These are phyloP conservation scores for Capsicum baccatum DNA, from an alignment of 257 asterid species.

Conservation along the genomic window DNA sequence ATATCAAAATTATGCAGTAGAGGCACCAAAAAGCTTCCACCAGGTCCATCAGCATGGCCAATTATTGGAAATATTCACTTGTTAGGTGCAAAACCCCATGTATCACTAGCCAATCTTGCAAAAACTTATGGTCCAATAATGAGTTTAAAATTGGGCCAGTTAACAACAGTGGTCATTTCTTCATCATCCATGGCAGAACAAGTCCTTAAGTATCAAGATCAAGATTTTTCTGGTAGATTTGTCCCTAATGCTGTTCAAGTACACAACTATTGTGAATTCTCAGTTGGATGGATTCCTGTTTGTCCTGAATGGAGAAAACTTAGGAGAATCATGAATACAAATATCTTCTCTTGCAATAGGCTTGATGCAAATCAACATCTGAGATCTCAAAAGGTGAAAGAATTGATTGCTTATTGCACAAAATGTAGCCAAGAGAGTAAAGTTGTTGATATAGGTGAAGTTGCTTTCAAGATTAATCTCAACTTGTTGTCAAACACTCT, in stretches of 20 bases:
- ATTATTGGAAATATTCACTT: constrained; percentile 9
- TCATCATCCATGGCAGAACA: constrained; percentile 28
- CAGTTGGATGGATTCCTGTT: constrained; percentile 33
- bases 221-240: constrained; percentile 28
- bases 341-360: constrained; percentile 43
- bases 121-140: constrained; percentile 37
- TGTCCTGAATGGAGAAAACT: constrained; percentile 33
- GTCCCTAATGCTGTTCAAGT: constrained; percentile 32
- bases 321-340: constrained; percentile 33
- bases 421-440: constrained; percentile 46
- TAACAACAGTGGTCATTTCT: constrained; percentile 30
- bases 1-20: background rate
- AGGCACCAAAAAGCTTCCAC: constrained; percentile 29
- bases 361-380: constrained; percentile 52
- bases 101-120: constrained; percentile 32
- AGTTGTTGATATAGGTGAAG: constrained; percentile 57
- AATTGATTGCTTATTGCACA: constrained; percentile 56
- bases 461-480: constrained; percentile 30
- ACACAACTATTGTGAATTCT: constrained; percentile 32
- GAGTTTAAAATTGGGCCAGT: constrained; percentile 25
- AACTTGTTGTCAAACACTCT: constrained; percentile 59
- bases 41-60: constrained; percentile 28
- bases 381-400: constrained; percentile 51
- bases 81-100: constrained; percentile 9
- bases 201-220: constrained; percentile 35